Evolutionary conservation across 495 filamentous ascomycete genomes (phyloP), one percentile per base, ranked within the genome.

Genomic region (Astrothelium macrocarpum): DNA sequence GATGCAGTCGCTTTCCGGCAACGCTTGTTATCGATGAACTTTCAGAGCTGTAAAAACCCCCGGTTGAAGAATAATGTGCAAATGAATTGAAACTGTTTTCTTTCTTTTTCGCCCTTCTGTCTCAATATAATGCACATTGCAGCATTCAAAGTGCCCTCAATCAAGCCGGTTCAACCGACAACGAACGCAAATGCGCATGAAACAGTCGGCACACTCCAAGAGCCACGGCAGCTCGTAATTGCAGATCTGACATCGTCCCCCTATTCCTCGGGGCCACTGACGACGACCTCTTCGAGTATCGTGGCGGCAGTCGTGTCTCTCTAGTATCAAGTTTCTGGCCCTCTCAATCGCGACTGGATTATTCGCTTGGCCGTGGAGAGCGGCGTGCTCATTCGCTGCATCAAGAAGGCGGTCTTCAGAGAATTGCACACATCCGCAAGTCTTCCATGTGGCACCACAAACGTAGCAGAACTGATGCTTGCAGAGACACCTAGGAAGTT

Each of bases 401-500:
- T 49, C 60, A 34, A 67, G 36, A 4, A 72, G 68, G 16, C 68
- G 61, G 4, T 62, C 32, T 32, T 69, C 70, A n/a, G 71, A 56
- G 60, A 63, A 71, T 25, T 61, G 59, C 1, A 59, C 36, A 43
- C 71, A 73, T 14, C 29, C 12, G 65, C 71, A 73, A 4, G 59
- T 68, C 62, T 72, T 73, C 71, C 71, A 73, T 16, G 12, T 16
- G 18, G 16, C 29, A 9, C 64, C 70, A 59, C 71, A 73, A 31
- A 71, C 7, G 62, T 73, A 73, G 68, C 71, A 72, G 59, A 72
- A 73, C 36, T 71, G 28, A 7, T 42, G 34, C 7, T 61, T 23
- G 62, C 71, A 73, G 18, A 32, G 45, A 32, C 71, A 72, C 7
- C 71, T 72, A 49, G 10, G 0, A 49, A n/a, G n/a, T n/a, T n/a